Evolutionary conservation across 1,284 basidiomycete species (phyloP).

Genomic region (Leucoagaricus sp.): DNA sequence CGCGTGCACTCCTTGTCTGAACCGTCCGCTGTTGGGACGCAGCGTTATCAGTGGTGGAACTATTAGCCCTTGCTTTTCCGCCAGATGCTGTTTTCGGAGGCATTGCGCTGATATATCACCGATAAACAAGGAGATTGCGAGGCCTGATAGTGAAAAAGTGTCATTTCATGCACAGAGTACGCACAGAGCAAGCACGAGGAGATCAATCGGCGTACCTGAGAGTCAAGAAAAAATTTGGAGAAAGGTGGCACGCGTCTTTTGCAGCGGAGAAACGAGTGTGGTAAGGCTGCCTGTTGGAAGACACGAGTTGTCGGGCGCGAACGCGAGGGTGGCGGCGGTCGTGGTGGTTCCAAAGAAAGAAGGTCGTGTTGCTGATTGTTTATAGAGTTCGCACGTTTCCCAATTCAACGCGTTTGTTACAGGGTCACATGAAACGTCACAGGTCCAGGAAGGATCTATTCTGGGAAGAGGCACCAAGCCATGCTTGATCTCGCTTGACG

Average conservation of each 20-base stretch:
- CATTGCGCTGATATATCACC: constrained; percentile 23
- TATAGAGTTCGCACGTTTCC: constrained; percentile 26
- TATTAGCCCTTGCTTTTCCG: constrained; percentile 42
- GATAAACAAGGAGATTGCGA: constrained; percentile 3
- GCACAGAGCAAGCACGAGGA: neutral
- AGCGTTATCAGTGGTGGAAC: constrained; percentile 18
- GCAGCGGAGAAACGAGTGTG: neutral
- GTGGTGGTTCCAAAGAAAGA: constrained; percentile 39
- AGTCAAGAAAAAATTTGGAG: constrained; percentile 7
- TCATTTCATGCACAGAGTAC: neutral
- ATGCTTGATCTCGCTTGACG: too few species aligned
- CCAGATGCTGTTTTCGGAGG: constrained; percentile 39
- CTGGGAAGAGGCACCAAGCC: too few species aligned
- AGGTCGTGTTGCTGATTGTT: constrained; percentile 29
- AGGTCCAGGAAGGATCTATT: neutral
- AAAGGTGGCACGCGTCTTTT: constrained; percentile 1
- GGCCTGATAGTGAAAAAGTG: neutral
- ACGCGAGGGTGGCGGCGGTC: constrained; percentile 30
- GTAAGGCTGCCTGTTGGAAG: constrained; percentile 8
- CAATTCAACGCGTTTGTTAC: constrained; percentile 9
- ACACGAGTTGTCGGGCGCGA: constrained; percentile 17
- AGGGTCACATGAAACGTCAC: constrained; percentile 15
- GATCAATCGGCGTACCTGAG: constrained; percentile 9
- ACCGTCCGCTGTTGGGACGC: constrained; percentile 26
- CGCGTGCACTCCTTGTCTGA: constrained; percentile 71